Base-by-base conservation (phyloP, 306 rosid genomes). In the Aeschynomene evenia region DNA sequence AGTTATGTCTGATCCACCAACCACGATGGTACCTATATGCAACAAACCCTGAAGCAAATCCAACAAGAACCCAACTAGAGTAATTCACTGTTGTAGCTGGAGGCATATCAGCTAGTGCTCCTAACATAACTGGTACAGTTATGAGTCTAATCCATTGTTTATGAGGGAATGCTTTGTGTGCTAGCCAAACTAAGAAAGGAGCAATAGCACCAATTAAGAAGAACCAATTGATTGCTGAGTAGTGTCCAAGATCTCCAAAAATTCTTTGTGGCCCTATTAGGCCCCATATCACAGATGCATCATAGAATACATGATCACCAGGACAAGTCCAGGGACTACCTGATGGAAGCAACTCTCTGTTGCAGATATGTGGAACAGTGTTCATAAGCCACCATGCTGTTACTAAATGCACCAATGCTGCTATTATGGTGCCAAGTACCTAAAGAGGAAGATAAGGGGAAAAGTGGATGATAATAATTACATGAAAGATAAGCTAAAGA, bases 301-400 rank as follows among this genome's bases (percentile, higher is more conserved):
- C 96, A 11, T 91, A 91, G 85, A 91, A 91, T n/a, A 91, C 96
- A 37, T 88, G 97, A 79, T 91, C 97, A 3, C 88, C 71, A 0
- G 97, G 97, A 52, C 97, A 88, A 18, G 96, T 91, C 97, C 97
- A 91, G 7, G 93, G 96, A 77, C 93, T 91, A 9, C 87, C 93
- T 15, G 66, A 8, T 37, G 92, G 91, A 62, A 91, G 93, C 50
- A 79, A 54, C 9, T 74, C 85, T 77, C 93, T 68, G 3, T 91
- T 75, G 22, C 96, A 91, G 70, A 91, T 49, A 63, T 82, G 18
- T 37, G 96, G 96, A 39, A 91, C 57, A 29, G 87, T 81, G 61
- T 58, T 77, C 86, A 91, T 86, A 2, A 91, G 87, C 92, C 96
- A 88, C 97, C 97, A 91, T 6, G 95, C 87, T 63, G 97, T 88